Evolutionary conservation across 2,329 filamentous ascomycete genomes (phyloP).

Genomic region (Paramyrothecium sp.): DNA sequence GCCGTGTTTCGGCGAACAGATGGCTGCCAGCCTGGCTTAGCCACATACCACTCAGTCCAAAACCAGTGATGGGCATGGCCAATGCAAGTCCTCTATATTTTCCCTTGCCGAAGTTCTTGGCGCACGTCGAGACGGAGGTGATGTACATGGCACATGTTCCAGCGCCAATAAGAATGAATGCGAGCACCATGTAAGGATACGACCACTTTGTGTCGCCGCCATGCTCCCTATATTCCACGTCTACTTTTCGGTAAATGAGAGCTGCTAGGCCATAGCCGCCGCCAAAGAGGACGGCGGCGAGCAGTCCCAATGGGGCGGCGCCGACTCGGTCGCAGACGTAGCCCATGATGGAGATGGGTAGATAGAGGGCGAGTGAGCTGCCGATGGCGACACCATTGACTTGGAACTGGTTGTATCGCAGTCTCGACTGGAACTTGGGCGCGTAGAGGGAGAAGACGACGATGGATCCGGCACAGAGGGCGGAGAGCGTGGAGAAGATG

Average conservation of each 20-base stretch:
- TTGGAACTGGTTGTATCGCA: slow-evolving; percentile 87
- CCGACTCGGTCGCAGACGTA: slow-evolving; percentile 89
- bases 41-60: slow-evolving; percentile 95
- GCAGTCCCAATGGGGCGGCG: slow-evolving; percentile 71
- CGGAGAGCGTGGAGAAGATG: slow-evolving; percentile 50
- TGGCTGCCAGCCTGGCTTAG: slow-evolving; percentile 83
- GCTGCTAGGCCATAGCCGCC: slow-evolving; percentile 82
- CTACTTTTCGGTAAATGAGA: slow-evolving; percentile 61
- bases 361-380: slow-evolving; percentile 84
- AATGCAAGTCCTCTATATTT: slow-evolving; percentile 86
- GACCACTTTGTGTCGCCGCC: slow-evolving; percentile 57
- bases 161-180: slow-evolving; percentile 79
- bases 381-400: slow-evolving; percentile 89
- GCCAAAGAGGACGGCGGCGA: slow-evolving; percentile 74
- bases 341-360: slow-evolving; percentile 86
- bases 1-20: slow-evolving; percentile 67
- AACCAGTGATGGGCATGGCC: slow-evolving; percentile 86
- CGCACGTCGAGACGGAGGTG: slow-evolving; percentile 86
- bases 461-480: slow-evolving; percentile 85
- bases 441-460: slow-evolving; percentile 94
- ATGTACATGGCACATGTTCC: slow-evolving; percentile 90
- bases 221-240: slow-evolving; percentile 44
- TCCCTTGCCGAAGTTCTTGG: slow-evolving; percentile 94
- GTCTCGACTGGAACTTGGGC: slow-evolving; percentile 79
- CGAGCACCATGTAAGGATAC: slow-evolving; percentile 78